Percentiles rank a stretch among this genome's conserved stretches.
These are phyloP conservation scores for Tetradesmus obliquus DNA, from an alignment of 139 green algal genomes.

Conservation along the genomic window DNA sequence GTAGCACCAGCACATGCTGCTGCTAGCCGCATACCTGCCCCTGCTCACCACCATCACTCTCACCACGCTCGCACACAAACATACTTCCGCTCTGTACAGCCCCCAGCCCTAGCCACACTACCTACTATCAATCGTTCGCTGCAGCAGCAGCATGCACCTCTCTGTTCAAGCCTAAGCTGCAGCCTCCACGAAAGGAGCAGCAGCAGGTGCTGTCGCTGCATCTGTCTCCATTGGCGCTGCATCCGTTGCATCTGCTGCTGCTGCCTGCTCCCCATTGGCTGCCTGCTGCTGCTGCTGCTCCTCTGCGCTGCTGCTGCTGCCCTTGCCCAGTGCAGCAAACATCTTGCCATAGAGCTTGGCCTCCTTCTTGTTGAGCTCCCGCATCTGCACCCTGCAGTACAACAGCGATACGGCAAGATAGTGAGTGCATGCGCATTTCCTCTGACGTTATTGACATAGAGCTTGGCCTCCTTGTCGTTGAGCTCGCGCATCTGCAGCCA, in stretches of 20 bases:
- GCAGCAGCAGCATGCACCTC: not conserved
- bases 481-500: slow-evolving; percentile 42
- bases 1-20: not conserved
- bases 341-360: slow-evolving; percentile 74
- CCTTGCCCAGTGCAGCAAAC: slow-evolving; percentile 63
- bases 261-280: not conserved
- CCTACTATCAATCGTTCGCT: not conserved
- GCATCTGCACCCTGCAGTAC: slow-evolving; percentile 44
- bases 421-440: not conserved
- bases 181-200: slow-evolving; percentile 8
- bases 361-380: slow-evolving; percentile 75
- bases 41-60: not conserved
- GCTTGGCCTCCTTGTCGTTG: slow-evolving; percentile 73
- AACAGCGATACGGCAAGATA: not conserved
- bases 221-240: slow-evolving; percentile 8
- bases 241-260: not conserved
- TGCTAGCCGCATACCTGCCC: not conserved
- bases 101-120: too few species aligned
- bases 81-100: not conserved
- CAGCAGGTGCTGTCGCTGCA: not conserved
- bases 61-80: not conserved
- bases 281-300: not conserved
- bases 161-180: slow-evolving; percentile 14
- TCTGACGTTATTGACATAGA: slow-evolving; percentile 58
- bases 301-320: not conserved